phyloP scores from a whole-genome alignment of 2,329 filamentous ascomycete species.

The Beauveria asiatica region DNA sequence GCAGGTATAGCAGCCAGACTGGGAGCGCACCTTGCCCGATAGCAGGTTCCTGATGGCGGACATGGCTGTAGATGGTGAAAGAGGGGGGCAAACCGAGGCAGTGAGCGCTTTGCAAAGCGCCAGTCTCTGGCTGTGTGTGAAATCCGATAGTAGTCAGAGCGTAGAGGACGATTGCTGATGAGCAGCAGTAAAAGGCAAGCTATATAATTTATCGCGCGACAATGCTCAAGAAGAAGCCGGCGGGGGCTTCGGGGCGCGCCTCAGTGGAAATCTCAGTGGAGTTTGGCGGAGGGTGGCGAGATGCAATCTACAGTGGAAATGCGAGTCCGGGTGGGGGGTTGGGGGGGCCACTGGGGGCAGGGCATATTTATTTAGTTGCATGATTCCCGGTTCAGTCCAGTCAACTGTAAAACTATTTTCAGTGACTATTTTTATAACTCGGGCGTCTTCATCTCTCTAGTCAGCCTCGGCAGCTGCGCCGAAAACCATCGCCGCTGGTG shows the following conservation, averaged over 20 bases:
- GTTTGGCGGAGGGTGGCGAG: not conserved
- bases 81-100: not conserved
- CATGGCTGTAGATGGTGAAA: slow-evolving; percentile 10
- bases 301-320: too few species aligned
- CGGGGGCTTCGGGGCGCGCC: not conserved
- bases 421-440: too few species aligned
- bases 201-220: not conserved
- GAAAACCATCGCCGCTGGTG: not conserved
- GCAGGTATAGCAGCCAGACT: slow-evolving; percentile 52
- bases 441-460: not conserved
- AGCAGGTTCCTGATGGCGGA: slow-evolving; percentile 17
- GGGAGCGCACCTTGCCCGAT: slow-evolving; percentile 28
- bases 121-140: not conserved
- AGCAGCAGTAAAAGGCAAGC: not conserved
- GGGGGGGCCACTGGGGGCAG: too few species aligned
- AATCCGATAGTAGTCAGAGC: too few species aligned
- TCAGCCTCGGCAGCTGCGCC: slow-evolving; percentile 1
- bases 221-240: not conserved
- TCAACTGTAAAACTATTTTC: too few species aligned
- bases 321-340: too few species aligned
- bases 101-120: not conserved
- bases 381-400: too few species aligned
- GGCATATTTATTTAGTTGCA: too few species aligned
- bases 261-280: not conserved
- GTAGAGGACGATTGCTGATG: not conserved